phyloP scores from a whole-genome alignment of 495 filamentous ascomycete species.

The Monascus purpureus region DNA sequence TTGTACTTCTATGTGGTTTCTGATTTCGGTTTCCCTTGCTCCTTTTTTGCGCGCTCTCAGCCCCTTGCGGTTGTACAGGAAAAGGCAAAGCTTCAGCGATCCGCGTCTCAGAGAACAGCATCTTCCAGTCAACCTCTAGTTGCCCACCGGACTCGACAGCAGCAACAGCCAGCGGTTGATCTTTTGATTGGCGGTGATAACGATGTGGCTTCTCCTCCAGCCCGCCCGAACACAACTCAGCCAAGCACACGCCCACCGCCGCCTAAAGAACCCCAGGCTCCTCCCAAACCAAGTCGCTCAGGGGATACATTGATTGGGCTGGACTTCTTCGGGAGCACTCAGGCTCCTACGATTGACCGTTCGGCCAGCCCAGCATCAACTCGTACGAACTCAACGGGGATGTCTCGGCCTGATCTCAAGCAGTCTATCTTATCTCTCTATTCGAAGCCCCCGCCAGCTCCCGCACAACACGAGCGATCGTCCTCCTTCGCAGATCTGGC shows the following conservation, averaged over 20 bases:
- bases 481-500: slow-evolving; percentile 56
- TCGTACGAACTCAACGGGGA: slow-evolving; percentile 35
- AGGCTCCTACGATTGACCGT: slow-evolving; percentile 47
- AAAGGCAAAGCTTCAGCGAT: slow-evolving; percentile 53
- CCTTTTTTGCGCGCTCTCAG: slow-evolving; percentile 8
- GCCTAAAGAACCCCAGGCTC: slow-evolving; percentile 42
- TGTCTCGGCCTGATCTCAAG: slow-evolving; percentile 86
- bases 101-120: slow-evolving; percentile 35
- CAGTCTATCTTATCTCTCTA: slow-evolving; percentile 95
- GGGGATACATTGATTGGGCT: slow-evolving; percentile 81
- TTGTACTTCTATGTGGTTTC: slow-evolving; percentile 1
- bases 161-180: slow-evolving; percentile 36
- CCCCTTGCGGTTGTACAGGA: slow-evolving; percentile 62
- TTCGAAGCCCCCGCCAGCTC: slow-evolving; percentile 57
- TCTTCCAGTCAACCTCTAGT: slow-evolving; percentile 29
- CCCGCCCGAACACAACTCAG: slow-evolving; percentile 53
- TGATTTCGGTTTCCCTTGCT: not conserved
- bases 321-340: slow-evolving; percentile 73
- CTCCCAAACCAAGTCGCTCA: slow-evolving; percentile 51
- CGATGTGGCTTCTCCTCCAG: slow-evolving; percentile 39
- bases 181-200: slow-evolving; percentile 43
- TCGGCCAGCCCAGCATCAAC: slow-evolving; percentile 59
- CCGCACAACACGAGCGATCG: slow-evolving; percentile 42
- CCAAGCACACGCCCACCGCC: slow-evolving; percentile 34
- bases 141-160: slow-evolving; percentile 12